Base-by-base conservation (phyloP, 2,329 filamentous ascomycete genomes). In the Dactylellina haptotyla region DNA sequence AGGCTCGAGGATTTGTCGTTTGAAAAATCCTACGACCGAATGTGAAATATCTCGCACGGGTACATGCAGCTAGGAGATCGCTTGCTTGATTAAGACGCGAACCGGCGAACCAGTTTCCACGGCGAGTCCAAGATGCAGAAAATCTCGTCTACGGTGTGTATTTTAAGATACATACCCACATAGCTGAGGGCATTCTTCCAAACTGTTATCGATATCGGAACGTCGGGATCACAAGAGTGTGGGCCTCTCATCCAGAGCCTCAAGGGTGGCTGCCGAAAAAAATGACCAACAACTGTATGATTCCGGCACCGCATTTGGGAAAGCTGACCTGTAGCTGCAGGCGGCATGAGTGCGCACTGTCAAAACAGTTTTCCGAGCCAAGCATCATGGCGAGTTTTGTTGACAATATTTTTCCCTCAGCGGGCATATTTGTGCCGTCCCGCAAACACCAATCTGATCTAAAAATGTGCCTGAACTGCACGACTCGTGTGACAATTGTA, bases 131-230 rank as follows among this genome's bases (percentile, higher is more conserved):
- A 43, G n/a, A 6, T 18, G 8, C 39, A 18, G 39, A 4, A 43
- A 18, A 16, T 43, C 39, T 6, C 39, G 39, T 43, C 8, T 43
- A 4, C 45, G 10, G 23, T 28, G 2, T 6, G 45, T n/a, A 28
- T 14, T 50, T 30, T 26, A 6, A n/a, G 18, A 14, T 2, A 28
- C 26, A 18, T 20, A 20, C 25, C 43, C n/a, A 46, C 43, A 4
- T 2, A 50, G 45, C 45, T 50, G 45, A 50, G 20, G 16, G 23
- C 20, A 4, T 50, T 50, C 32, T 34, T 34, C 6, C 14, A n/a
- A n/a, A n/a, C n/a, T n/a, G 18, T 30, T 50, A 50, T 50, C 45
- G 45, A 50, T 26, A 50, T 50, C 45, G 45, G 45, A 28, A 50
- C 28, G 23, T 20, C 45, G 45, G 45, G 45, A 50, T 28, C 12